Evolutionary conservation across 306 rosid genomes (phyloP).

Genomic region (Cercis canadensis): DNA sequence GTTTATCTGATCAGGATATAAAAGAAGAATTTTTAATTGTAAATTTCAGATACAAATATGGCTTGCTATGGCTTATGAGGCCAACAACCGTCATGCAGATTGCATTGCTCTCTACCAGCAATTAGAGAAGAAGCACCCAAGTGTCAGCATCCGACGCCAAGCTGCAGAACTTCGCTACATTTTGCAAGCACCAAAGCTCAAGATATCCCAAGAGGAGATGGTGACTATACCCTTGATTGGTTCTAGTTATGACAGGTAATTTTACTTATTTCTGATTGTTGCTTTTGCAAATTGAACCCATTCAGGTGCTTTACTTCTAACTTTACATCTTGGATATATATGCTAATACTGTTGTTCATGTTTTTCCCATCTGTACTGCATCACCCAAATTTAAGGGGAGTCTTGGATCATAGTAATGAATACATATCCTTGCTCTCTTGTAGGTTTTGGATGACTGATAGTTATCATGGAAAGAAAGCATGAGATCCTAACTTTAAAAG

Average conservation of each 20-base stretch:
- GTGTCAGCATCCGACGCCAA: constrained; percentile 81
- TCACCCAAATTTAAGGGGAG: no score
- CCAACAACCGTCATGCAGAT: constrained; percentile 80
- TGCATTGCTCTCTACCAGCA: constrained; percentile 87
- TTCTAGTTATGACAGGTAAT: constrained; percentile 72
- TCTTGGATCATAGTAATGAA: no score
- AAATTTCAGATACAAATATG: constrained; percentile 88
- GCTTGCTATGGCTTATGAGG: constrained; percentile 99
- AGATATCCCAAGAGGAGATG: constrained; percentile 98
- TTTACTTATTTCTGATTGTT: not conserved
- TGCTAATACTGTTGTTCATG: no score
- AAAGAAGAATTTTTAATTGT: not conserved
- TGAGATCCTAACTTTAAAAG: no score
- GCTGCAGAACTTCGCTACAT: constrained; percentile 98
- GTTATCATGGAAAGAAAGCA: no score
- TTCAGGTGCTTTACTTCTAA: not conserved
- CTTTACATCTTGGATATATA: not conserved
- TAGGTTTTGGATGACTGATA: no score
- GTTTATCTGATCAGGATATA: not conserved
- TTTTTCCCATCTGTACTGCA: no score
- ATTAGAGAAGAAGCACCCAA: constrained; percentile 78
- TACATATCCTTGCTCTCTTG: not conserved
- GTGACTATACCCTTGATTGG: constrained; percentile 81
- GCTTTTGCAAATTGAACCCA: not conserved
- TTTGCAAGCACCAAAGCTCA: constrained; percentile 93